Percentiles rank a stretch among this genome's conserved stretches.
Conservation (phyloP, 163 green algal genomes). For the Smithsoniella earleae region DNA sequence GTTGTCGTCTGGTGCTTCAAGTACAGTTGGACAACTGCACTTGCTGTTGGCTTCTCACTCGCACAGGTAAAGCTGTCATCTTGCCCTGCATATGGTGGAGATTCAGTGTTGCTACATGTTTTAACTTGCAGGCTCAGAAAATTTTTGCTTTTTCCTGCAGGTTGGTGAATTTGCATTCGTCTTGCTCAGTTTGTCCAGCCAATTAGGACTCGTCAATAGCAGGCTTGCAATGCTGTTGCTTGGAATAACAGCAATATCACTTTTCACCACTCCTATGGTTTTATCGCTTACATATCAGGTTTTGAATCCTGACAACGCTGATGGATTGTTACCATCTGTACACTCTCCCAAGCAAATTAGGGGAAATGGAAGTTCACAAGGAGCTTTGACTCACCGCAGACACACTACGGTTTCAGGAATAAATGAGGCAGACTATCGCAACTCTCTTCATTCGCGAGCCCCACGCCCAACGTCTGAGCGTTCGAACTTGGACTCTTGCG, state of each 20-base stretch:
- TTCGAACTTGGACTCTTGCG: no score
- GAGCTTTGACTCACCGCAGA: no score
- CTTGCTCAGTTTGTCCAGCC: slow-evolving; percentile 64
- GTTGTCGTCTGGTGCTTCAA: slow-evolving; percentile 62
- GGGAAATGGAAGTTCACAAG: no score
- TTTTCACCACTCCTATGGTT: slow-evolving; percentile 73
- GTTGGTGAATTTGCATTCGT: slow-evolving; percentile 91
- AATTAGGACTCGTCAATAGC: slow-evolving; percentile 52
- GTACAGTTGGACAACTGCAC: slow-evolving; percentile 45
- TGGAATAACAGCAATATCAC: slow-evolving; percentile 67
- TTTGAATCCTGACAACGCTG: background rate
- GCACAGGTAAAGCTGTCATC: slow-evolving; percentile 14
- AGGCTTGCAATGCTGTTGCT: slow-evolving; percentile 73
- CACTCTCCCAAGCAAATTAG: no score
- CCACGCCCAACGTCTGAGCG: no score
- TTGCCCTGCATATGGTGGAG: no score
- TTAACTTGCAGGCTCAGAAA: background rate
- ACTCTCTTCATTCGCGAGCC: no score
- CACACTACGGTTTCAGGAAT: no score
- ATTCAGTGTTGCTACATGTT: background rate
- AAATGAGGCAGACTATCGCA: no score
- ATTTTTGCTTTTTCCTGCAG: background rate
- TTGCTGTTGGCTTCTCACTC: slow-evolving; percentile 32
- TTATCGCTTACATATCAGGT: background rate
- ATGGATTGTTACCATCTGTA: no score